These are phyloP conservation scores for Herpetomonas samuelpessoai DNA, from an alignment of 208 protist species.

Conservation along the genomic window DNA sequence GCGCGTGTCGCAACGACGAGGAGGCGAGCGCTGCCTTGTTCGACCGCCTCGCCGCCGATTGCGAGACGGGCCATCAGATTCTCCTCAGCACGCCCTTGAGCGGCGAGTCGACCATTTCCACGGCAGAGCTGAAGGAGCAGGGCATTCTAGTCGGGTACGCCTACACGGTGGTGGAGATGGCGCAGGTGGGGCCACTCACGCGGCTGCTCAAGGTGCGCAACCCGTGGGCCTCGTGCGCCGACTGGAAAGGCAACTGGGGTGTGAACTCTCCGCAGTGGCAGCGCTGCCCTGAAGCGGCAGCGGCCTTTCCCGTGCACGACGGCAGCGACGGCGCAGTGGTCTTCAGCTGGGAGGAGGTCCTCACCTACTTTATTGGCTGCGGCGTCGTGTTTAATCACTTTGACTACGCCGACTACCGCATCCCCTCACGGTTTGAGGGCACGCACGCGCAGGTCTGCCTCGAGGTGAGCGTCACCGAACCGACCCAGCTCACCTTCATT, in stretches of 20 bases:
- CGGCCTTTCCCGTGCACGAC: constrained; percentile 28
- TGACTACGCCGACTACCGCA: constrained; percentile 48
- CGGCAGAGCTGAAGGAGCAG: constrained; percentile 27
- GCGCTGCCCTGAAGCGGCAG: constrained; percentile 34
- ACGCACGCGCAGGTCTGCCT: constrained; percentile 33
- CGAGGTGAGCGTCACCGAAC: constrained; percentile 41
- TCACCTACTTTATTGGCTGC: constrained; percentile 50
- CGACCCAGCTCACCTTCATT: constrained; percentile 31
- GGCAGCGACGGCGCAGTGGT: constrained; percentile 37
- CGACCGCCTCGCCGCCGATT: constrained; percentile 31
- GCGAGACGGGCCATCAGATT: constrained; percentile 36
- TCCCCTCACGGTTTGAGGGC: constrained; percentile 38
- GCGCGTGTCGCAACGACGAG: constrained; percentile 17
- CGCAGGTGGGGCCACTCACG: constrained; percentile 14
- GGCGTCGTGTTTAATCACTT: constrained; percentile 42
- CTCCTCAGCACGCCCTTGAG: constrained; percentile 48
- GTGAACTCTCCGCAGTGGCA: constrained; percentile 37
- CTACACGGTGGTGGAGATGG: constrained; percentile 39
- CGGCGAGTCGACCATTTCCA: constrained; percentile 15
- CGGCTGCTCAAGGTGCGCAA: constrained; percentile 50
- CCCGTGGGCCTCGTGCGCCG: constrained; percentile 41
- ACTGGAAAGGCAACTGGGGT: constrained; percentile 61
- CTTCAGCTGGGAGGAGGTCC: constrained; percentile 49
- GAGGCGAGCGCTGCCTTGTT: constrained; percentile 37
- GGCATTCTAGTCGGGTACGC: constrained; percentile 50